Percentiles rank a stretch among this genome's conserved stretches.
These are phyloP conservation scores for Aspergillus clavatus DNA, from an alignment of 2,329 filamentous ascomycete genomes.

Conservation along the genomic window DNA sequence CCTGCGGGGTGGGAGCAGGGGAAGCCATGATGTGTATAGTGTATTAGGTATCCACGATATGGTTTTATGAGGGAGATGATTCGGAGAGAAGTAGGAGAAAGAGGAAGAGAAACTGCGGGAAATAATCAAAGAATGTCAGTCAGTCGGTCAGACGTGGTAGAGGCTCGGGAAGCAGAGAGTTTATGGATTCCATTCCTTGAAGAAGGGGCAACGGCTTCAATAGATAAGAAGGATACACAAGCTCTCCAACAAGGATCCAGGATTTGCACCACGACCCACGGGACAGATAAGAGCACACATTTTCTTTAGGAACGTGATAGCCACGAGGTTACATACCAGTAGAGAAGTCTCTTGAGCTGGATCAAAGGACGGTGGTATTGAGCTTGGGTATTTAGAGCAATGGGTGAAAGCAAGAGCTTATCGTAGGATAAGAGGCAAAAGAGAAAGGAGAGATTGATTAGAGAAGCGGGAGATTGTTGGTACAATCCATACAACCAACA, in stretches of 20 bases:
- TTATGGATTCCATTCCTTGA: too few species aligned
- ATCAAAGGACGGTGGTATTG: too few species aligned
- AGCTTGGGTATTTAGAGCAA: neutral
- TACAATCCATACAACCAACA: slow-evolving; percentile 11
- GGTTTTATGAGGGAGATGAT: neutral
- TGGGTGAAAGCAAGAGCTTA: neutral
- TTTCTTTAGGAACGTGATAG: too few species aligned
- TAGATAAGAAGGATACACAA: slow-evolving; percentile 14
- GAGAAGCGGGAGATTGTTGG: too few species aligned
- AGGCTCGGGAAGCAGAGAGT: too few species aligned
- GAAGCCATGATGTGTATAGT: slow-evolving; percentile 26
- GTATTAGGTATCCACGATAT: too few species aligned
- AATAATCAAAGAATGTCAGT: neutral
- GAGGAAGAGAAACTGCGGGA: neutral
- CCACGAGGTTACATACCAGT: neutral
- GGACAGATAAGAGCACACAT: slow-evolving; percentile 6
- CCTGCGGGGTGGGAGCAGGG: slow-evolving; percentile 23
- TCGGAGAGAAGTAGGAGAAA: neutral
- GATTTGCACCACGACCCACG: neutral
- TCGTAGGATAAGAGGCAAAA: neutral
- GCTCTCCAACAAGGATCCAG: slow-evolving; percentile 1
- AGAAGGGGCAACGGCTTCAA: neutral
- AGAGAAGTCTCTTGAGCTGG: too few species aligned
- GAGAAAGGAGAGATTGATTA: neutral
- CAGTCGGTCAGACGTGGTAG: too few species aligned